phyloP scores from a whole-genome alignment of 768 basidiomycete species.

The Punctularia strigosozonata region DNA sequence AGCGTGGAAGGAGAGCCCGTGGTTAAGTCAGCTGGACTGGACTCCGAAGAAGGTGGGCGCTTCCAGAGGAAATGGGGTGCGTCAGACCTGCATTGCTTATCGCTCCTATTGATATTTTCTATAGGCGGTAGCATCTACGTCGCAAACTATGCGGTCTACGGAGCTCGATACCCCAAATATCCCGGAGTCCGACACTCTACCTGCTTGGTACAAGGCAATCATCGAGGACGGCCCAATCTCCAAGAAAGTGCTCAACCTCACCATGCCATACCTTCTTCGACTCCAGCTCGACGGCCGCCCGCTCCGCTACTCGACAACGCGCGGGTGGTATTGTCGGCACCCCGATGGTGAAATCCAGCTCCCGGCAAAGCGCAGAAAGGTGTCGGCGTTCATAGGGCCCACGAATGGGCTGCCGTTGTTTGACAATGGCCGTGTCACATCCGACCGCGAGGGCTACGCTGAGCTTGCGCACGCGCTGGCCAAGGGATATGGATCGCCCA shows the following conservation, averaged over 20 bases:
- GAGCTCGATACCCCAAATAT: no score
- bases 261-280: conserved; percentile 58
- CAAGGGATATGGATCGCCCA: conserved; percentile 24
- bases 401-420: conserved; percentile 38
- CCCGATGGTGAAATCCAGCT: conserved; percentile 20
- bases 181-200: no score
- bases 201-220: conserved; percentile 47
- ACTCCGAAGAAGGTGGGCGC: conserved; percentile 70
- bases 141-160: no score
- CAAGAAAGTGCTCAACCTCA: conserved; percentile 30
- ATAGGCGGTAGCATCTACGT: background rate
- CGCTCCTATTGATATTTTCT: background rate
- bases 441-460: no score
- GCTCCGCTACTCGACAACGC: conserved; percentile 36
- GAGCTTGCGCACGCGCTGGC: conserved; percentile 38
- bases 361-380: background rate
- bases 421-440: conserved; percentile 23
- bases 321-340: conserved; percentile 56
- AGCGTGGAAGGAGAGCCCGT: conserved; percentile 62
- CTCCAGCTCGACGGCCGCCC: conserved; percentile 52
- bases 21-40: conserved; percentile 93
- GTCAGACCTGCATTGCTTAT: conserved; percentile 17
- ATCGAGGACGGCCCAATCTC: conserved; percentile 29
- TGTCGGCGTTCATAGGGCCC: conserved; percentile 31
- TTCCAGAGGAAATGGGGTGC: conserved; percentile 44